Conservation (phyloP, 495 filamentous ascomycete species). For the Penicillium diatomitis region DNA sequence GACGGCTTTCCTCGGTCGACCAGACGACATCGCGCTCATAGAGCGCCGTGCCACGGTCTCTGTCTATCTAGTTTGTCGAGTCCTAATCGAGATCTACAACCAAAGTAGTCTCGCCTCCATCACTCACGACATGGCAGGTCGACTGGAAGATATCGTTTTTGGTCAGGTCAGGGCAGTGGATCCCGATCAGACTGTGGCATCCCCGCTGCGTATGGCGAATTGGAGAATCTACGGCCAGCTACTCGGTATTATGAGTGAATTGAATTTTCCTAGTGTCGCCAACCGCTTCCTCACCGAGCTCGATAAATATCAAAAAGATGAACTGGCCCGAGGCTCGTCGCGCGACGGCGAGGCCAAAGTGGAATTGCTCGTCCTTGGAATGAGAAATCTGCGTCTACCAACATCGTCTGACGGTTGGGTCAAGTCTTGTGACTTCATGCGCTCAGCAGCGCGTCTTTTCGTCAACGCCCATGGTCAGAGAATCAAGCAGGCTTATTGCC, state of each 20-base stretch:
- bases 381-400: constrained; percentile 77
- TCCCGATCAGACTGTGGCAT: constrained; percentile 66
- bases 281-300: constrained; percentile 74
- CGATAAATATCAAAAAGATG: constrained; percentile 61
- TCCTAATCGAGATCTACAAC: constrained; percentile 86
- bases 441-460: constrained; percentile 71
- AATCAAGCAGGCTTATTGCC: constrained; percentile 90
- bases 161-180: constrained; percentile 83
- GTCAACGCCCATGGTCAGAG: constrained; percentile 72
- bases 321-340: constrained; percentile 53
- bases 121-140: constrained; percentile 79
- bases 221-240: constrained; percentile 90
- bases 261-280: constrained; percentile 77
- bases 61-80: constrained; percentile 88
- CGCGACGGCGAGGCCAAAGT: constrained; percentile 69
- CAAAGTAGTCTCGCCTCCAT: constrained; percentile 78
- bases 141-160: constrained; percentile 90
- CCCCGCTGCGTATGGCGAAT: constrained; percentile 77
- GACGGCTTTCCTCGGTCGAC: constrained; percentile 42
- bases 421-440: constrained; percentile 81
- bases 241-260: constrained; percentile 87
- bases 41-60: constrained; percentile 86
- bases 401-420: constrained; percentile 64
- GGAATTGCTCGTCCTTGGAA: constrained; percentile 77
- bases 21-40: constrained; percentile 61